A percentile compares a stretch with the other conserved stretches of the same genome.
phyloP scores from a whole-genome alignment of 1,284 basidiomycete genomes.

The Puccinia horiana region DNA sequence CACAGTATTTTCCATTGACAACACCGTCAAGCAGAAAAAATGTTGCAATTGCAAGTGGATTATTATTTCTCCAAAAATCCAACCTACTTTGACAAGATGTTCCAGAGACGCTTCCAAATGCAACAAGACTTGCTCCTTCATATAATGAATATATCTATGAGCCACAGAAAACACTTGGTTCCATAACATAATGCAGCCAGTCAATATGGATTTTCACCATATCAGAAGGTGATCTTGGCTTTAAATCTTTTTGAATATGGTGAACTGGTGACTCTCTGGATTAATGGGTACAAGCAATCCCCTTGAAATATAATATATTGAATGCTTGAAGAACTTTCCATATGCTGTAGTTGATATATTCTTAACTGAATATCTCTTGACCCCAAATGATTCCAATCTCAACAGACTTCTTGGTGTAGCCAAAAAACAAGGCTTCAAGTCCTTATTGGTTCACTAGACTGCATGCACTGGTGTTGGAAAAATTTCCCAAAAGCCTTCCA shows the following conservation, averaged over 20 bases:
- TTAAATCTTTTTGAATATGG: constrained; percentile 1
- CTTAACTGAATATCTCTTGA: background rate
- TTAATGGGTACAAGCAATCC: background rate
- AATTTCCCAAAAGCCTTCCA: constrained; percentile 19
- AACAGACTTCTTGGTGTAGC: background rate
- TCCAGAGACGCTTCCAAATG: too few relatives aligned
- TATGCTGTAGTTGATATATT: background rate
- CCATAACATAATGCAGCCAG: background rate
- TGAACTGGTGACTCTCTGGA: background rate
- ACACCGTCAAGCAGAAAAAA: too few relatives aligned
- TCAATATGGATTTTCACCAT: background rate
- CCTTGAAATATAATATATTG: too few relatives aligned
- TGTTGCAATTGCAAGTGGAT: background rate
- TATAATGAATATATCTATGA: background rate
- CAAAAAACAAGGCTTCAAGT: too few relatives aligned
- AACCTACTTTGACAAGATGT: background rate
- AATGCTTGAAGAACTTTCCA: background rate
- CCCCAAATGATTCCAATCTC: background rate
- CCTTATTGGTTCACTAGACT: constrained; percentile 11
- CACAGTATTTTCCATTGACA: background rate
- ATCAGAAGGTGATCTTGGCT: background rate
- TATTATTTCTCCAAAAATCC: background rate
- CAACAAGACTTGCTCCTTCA: background rate
- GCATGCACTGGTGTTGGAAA: constrained; percentile 32
- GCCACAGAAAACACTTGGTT: background rate